Base-by-base conservation (phyloP, 1,284 basidiomycete species). In the Fomitiporia mediterranea region DNA sequence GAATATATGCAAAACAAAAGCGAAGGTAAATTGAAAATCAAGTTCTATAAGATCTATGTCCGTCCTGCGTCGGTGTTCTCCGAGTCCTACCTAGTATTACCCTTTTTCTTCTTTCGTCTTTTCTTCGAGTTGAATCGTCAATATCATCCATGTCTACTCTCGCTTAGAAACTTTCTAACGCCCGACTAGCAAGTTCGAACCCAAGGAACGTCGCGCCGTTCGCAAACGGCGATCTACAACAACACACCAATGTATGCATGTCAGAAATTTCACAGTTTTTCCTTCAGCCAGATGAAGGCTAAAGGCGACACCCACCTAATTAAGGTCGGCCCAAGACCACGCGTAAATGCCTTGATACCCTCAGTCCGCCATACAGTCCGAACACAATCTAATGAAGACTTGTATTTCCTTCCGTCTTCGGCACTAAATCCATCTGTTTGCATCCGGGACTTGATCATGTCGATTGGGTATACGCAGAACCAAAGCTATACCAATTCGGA, bases 191-290 rank as follows among this genome's bases (percentile, higher is more conserved):
- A 71, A 95, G 77, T 74, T 96, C 93, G 66, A 94, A 95, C 2
- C 91, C 93, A 56, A 94, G 81, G 79, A 96, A 96, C 0, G 93
- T 97, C 2, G 91, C 91, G 34, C 92, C 93, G 66, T 97, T 97
- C 8, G 93, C 93, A 64, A 93, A 91, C 2, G 90, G 90, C 7
- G 88, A 91, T 62, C 89, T 91, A 58, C n/a, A 60, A 57, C 52
- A 51, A 32, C 8, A 43, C 21, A 11, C 21, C 8, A n/a, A 23
- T 43, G 21, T 19, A 42, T 21, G 19, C 51, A 57, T 65, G 56
- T 28, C n/a, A 35, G 62, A 54, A 38, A 55, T 58, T 49, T 52
- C 40, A 51, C 40, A 47, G 56, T 38, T 32, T 42, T 43, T 54
- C 55, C 56, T 49, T 51, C 54, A 51, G 25, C 19, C 40, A 19